Evolutionary conservation across 2,329 filamentous ascomycete genomes (phyloP).

Genomic region (Neurospora sp.): DNA sequence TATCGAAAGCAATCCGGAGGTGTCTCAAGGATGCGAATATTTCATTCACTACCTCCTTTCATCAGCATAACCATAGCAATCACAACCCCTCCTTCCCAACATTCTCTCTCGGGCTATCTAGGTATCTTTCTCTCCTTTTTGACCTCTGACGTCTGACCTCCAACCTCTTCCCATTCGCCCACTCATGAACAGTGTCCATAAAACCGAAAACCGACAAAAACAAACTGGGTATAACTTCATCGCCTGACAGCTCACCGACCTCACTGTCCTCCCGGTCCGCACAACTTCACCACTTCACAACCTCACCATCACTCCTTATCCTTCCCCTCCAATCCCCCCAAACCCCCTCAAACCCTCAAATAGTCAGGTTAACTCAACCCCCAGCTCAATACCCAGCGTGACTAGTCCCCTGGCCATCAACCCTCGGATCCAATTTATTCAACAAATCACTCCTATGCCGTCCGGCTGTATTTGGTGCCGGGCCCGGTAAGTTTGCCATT

Average conservation of each 20-base stretch:
- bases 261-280: background rate
- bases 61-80: too few relatives aligned
- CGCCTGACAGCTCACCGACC: background rate
- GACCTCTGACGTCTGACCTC: too few relatives aligned
- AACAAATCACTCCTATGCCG: constrained; percentile 30
- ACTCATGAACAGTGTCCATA: too few relatives aligned
- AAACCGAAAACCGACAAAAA: background rate
- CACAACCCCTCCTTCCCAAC: too few relatives aligned
- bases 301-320: background rate
- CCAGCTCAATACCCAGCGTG: background rate
- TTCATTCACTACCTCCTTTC: too few relatives aligned
- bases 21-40: too few relatives aligned
- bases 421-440: constrained; percentile 32
- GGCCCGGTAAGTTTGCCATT: constrained; percentile 7
- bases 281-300: background rate
- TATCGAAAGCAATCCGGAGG: too few relatives aligned
- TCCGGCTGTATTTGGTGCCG: constrained; percentile 30
- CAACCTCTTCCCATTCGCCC: too few relatives aligned
- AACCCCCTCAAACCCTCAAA: background rate
- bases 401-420: constrained; percentile 24
- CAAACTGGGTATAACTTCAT: background rate
- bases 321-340: background rate
- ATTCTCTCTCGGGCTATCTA: too few relatives aligned
- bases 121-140: too few relatives aligned
- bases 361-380: too few relatives aligned